Evolutionary conservation across 441 rosid genomes (phyloP).

Genomic region (Melastoma candidum): DNA sequence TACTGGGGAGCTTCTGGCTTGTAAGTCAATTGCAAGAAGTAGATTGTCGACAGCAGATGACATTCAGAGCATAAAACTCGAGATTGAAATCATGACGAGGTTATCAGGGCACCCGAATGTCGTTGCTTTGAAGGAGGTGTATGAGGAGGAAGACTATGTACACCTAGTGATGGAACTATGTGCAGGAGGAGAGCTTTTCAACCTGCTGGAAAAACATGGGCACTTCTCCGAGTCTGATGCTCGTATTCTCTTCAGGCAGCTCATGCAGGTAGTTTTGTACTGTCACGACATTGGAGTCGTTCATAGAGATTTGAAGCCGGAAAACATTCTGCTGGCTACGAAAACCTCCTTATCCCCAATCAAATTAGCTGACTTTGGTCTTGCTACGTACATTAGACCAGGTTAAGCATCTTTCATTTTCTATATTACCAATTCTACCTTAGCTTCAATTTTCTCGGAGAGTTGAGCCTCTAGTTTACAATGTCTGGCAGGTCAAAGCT

Average conservation of each 20-base stretch:
- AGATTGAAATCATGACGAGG: conserved; percentile 72
- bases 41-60: conserved; percentile 48
- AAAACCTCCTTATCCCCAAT: conserved; percentile 58
- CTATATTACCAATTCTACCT: background rate
- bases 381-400: conserved; percentile 69
- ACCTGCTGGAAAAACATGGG: conserved; percentile 59
- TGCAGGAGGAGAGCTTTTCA: conserved; percentile 76
- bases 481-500: conserved; percentile 39
- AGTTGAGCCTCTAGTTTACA: conserved; percentile 9
- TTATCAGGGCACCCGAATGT: conserved; percentile 72
- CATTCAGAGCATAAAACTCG: conserved; percentile 53
- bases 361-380: conserved; percentile 87
- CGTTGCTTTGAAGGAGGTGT: conserved; percentile 70
- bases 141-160: conserved; percentile 69
- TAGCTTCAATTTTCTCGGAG: conserved; percentile 1
- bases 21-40: conserved; percentile 72
- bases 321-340: conserved; percentile 67
- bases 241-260: conserved; percentile 47
- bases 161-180: conserved; percentile 81
- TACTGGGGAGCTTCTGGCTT: conserved; percentile 64
- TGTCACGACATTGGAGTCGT: conserved; percentile 83
- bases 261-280: conserved; percentile 64
- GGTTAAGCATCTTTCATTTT: conserved; percentile 28
- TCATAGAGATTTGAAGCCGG: conserved; percentile 80
- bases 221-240: conserved; percentile 58